A percentile compares a stretch with the other conserved stretches of the same genome.
Conservation (phyloP, 129 eudicot genomes). For the Deinandra increscens region DNA sequence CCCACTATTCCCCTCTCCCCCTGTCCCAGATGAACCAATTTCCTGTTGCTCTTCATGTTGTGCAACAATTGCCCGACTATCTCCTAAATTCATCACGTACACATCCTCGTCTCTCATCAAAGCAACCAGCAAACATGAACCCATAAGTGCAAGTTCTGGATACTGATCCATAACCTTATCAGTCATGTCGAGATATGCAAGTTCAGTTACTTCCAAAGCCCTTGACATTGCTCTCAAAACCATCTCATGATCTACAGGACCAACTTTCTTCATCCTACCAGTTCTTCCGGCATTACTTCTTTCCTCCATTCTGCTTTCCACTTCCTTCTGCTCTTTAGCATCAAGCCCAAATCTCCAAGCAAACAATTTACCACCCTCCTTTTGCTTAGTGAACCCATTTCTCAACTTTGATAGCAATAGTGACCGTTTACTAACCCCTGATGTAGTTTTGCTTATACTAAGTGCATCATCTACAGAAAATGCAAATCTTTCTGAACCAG, state of each 20-base stretch:
- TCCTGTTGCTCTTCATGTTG: constrained; percentile 47
- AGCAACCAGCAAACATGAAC: constrained; percentile 86
- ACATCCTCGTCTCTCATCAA: constrained; percentile 96
- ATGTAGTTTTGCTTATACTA: constrained; percentile 59
- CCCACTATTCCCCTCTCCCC: constrained; percentile 32
- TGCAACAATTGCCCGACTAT: constrained; percentile 93
- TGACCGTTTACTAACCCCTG: constrained; percentile 63
- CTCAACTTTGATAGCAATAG: constrained; percentile 67
- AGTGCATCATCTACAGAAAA: constrained; percentile 91
- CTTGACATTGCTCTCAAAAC: constrained; percentile 85
- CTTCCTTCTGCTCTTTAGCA: constrained; percentile 49
- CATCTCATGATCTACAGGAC: constrained; percentile 74
- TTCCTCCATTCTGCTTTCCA: constrained; percentile 46
- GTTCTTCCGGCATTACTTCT: constrained; percentile 29
- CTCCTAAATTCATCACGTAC: constrained; percentile 96
- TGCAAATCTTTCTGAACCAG: constrained; percentile 93
- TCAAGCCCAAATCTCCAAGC: constrained; percentile 87
- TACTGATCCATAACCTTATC: constrained; percentile 87
- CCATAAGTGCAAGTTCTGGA: constrained; percentile 97
- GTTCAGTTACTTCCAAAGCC: constrained; percentile 83
- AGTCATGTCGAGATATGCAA: constrained; percentile 80
- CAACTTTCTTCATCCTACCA: constrained; percentile 58
- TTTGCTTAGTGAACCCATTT: constrained; percentile 63
- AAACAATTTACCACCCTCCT: constrained; percentile 55
- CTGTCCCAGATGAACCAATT: constrained; percentile 25